These are phyloP conservation scores for Trichaptum fuscoviolaceum DNA, from an alignment of 768 basidiomycete genomes.

Conservation along the genomic window DNA sequence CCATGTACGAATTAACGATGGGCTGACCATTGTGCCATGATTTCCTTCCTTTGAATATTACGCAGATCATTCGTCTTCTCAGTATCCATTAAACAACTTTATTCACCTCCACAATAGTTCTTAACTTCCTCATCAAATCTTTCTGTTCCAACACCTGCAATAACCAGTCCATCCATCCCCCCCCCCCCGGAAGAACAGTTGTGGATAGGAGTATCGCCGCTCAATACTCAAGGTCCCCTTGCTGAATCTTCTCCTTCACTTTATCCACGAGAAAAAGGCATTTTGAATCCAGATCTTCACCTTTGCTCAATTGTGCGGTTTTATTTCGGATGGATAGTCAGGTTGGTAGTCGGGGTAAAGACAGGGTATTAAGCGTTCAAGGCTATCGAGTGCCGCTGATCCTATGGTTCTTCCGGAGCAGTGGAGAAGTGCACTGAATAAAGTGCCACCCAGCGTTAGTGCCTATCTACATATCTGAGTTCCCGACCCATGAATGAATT, in stretches of 20 bases:
- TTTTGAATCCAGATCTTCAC: background rate
- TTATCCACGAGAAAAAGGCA: too few species aligned
- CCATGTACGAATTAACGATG: background rate
- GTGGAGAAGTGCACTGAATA: background rate
- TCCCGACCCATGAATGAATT: background rate
- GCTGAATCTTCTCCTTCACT: too few species aligned
- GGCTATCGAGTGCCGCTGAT: background rate
- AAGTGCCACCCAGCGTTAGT: too few species aligned
- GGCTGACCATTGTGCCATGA: background rate
- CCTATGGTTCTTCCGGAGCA: background rate
- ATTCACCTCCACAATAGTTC: background rate
- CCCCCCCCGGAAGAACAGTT: too few species aligned
- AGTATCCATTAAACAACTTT: background rate
- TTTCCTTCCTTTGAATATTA: background rate
- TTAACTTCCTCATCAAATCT: too few species aligned
- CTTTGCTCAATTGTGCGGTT: background rate
- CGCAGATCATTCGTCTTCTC: too few species aligned
- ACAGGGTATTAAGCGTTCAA: background rate
- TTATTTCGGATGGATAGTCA: background rate
- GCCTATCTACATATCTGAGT: background rate
- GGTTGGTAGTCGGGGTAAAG: background rate
- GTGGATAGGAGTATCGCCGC: too few species aligned
- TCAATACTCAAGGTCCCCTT: too few species aligned
- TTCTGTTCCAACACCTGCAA: too few species aligned
- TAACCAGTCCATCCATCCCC: too few species aligned